Percentiles rank a stretch among this genome's conserved stretches.
Conservation (phyloP, 306 rosid species). For the Glycine latifolia region DNA sequence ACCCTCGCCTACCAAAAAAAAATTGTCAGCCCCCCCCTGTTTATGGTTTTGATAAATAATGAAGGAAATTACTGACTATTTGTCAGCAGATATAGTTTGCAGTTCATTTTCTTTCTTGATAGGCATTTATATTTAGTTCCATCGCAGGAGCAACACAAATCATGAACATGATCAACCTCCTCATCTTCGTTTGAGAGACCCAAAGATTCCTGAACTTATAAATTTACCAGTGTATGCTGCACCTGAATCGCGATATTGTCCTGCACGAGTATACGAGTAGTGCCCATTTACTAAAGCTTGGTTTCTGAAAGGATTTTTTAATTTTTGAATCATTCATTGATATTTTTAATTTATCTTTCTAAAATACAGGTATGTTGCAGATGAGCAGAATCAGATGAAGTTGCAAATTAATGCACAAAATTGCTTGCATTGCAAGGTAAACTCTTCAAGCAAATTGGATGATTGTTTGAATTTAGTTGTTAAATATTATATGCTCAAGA, state of each 20-base stretch:
- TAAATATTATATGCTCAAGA: constrained; percentile 3
- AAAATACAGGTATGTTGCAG: constrained; percentile 67
- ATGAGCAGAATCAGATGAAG: constrained; percentile 68
- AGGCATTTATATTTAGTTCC: constrained; percentile 34
- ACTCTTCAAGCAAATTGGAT: constrained; percentile 11
- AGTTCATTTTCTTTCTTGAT: constrained; percentile 39
- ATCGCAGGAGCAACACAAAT: constrained; percentile 93
- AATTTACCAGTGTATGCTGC: constrained; percentile 85
- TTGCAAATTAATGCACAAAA: constrained; percentile 95
- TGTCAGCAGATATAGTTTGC: constrained; percentile 21
- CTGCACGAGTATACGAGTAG: constrained; percentile 97
- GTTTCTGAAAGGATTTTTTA: constrained; percentile 33
- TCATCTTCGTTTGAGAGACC: constrained; percentile 81
- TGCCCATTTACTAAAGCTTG: constrained; percentile 29
- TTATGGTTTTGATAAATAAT: not conserved
- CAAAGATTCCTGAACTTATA: constrained; percentile 73
- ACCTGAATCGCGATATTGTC: constrained; percentile 91
- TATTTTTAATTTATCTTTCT: constrained; percentile 31
- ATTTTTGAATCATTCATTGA: constrained; percentile 28
- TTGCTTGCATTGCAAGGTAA: constrained; percentile 98
- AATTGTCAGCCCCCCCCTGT: not conserved
- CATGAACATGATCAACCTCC: constrained; percentile 98
- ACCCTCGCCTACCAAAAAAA: not conserved
- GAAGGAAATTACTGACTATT: constrained; percentile 2
- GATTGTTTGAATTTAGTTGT: not conserved